phyloP scores from a whole-genome alignment of 2,329 filamentous ascomycete species.

The Ophiostoma himal-ulmi region DNA sequence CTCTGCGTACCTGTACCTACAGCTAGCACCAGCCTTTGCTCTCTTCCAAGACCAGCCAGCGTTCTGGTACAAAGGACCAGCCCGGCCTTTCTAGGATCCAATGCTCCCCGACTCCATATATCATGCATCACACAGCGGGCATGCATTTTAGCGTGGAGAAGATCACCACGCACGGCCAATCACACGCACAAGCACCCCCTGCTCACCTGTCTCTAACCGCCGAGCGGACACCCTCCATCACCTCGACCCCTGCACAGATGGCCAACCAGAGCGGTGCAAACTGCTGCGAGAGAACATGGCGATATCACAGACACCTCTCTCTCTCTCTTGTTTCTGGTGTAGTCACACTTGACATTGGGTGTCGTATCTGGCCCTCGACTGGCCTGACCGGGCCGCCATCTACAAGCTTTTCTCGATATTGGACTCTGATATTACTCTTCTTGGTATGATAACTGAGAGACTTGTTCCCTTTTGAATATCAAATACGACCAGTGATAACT shows the following conservation, averaged over 20 bases:
- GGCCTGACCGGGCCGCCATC: not conserved
- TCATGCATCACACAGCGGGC: slow-evolving; percentile 4
- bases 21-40: not conserved
- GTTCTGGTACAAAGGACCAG: not conserved
- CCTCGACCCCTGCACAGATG: not conserved
- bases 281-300: not conserved
- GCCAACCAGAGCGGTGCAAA: not conserved
- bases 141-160: not conserved
- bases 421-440: not conserved
- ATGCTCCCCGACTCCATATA: not conserved
- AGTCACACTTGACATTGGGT: not conserved
- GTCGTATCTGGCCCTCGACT: slow-evolving; percentile 7
- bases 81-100: not conserved
- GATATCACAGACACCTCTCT: not conserved
- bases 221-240: slow-evolving; percentile 6
- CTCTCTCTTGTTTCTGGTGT: not conserved
- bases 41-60: not conserved
- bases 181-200: not conserved
- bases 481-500: not conserved
- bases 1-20: not conserved
- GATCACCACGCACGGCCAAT: slow-evolving; percentile 3
- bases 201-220: slow-evolving; percentile 8
- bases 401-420: not conserved
- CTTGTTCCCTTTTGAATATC: not conserved
- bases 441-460: not conserved